Base-by-base conservation (phyloP, 208 protist genomes). In the Crithidia expoeki region DNA sequence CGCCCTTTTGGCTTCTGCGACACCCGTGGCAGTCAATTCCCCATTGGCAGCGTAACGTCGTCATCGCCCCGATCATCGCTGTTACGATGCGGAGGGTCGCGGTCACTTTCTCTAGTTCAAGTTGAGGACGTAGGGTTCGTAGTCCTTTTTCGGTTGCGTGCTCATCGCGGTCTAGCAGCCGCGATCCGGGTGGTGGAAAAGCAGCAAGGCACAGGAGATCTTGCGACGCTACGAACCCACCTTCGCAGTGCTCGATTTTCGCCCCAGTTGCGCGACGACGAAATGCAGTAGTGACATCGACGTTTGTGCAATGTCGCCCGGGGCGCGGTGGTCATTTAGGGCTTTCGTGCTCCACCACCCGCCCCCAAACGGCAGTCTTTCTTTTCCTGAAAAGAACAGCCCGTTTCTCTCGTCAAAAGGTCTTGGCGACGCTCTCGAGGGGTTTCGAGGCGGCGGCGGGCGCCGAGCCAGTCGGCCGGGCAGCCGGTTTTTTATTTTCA, bases 201-300 rank as follows among this genome's bases (percentile, higher is more conserved):
- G 70, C 72, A 93, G 79, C 46, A 93, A 49, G 1, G 84, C 81
- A 36, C 77, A 78, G 63, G 81, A 90, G 44, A 93, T 79, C 49
- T 90, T 84, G 32, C 79, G 79, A 47, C 82, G 89, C 55, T 83
- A 77, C 51, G 64, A 33, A 30, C 82, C 82, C 34, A 89, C 74
- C 74, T 85, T 89, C 27, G 90, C 68, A 53, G 90, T 90, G 47
- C 88, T 84, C 88, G 84, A 93, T 66, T 88, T 89, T 19, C 88
- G 81, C 71, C 90, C 79, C 25, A 93, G 79, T 70, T 89, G 88
- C 36, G 90, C 80, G 36, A 88, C 81, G 6, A 84, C 84, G 78
- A 90, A 93, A 75, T 93, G 88, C 75, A 90, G 88, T 33, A 93
- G 83, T 17, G 88, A 93, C 21, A 90, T 72, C 23, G 88, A 84